phyloP scores from a whole-genome alignment of 2,329 filamentous ascomycete species.

The Fusarium equiseti region DNA sequence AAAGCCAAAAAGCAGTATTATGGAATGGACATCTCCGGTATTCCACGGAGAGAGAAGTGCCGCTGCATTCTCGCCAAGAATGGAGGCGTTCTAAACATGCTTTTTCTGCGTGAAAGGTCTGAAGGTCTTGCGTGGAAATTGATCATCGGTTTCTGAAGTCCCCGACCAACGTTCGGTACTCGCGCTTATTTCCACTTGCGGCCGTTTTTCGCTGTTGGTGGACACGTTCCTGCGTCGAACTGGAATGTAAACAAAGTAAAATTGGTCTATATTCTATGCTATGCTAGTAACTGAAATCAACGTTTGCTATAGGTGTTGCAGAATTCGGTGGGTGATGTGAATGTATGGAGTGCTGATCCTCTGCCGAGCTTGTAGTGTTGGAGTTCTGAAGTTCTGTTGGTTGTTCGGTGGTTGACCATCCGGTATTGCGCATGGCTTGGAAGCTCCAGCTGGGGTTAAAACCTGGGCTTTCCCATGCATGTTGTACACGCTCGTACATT shows the following conservation, averaged over 20 bases:
- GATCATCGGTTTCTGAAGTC: background rate
- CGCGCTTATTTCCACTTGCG: background rate
- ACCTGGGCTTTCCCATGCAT: conserved; percentile 76
- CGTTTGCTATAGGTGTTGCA: conserved; percentile 68
- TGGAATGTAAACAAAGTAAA: background rate
- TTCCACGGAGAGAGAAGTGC: background rate
- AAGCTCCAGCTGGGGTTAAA: conserved; percentile 79
- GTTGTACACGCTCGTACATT: conserved; percentile 77
- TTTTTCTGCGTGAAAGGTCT: background rate
- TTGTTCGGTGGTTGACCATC: conserved; percentile 65
- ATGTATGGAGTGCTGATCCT: background rate
- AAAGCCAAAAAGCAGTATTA: background rate
- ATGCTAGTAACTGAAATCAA: conserved; percentile 71
- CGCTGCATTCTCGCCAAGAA: background rate
- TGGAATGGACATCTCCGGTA: background rate
- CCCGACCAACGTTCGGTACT: background rate
- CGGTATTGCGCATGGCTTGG: conserved; percentile 72
- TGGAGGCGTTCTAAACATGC: background rate
- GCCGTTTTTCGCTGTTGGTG: background rate
- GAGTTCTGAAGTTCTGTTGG: conserved; percentile 53
- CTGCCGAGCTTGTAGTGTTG: conserved; percentile 39
- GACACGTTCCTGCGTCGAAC: background rate
- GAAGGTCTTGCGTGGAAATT: background rate
- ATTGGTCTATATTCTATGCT: background rate
- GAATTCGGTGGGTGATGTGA: conserved; percentile 60